Base-by-base conservation (phyloP, 768 basidiomycete genomes). In the Xerocomellus chrysenteron region DNA sequence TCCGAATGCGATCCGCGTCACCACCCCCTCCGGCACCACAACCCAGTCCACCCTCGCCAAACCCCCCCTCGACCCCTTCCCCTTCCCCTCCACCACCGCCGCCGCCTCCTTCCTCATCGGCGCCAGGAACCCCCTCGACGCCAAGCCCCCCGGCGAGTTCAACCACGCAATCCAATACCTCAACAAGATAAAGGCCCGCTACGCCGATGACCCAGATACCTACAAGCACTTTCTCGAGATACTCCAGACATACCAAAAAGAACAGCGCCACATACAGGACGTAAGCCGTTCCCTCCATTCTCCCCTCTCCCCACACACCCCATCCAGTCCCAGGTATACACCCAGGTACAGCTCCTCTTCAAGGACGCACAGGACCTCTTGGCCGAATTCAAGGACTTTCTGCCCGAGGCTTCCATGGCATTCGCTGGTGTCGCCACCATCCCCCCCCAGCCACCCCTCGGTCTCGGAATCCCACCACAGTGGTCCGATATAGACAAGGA, bases 121-220 rank as follows among this genome's bases (percentile, higher is more conserved):
- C 55, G 76, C 77, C 58, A 78, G 76, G 62, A 76, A 78, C 41
- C 70, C 76, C 16, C 74, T 78, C 39, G 83, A 84, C 60, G 74
- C 76, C 59, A 82, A 81, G 52, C 78, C 82, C 13, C 70, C 79
- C 12, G 82, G 79, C 57, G 88, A 98, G 67, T 97, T 94, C 76
- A 88, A 90, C 71, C 88, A 96, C 65, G 97, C 97, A 14, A 98
- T 98, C 60, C 86, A 93, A 65, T 99, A 95, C 71, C 86, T 99
- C 65, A 98, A 97, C 82, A 96, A 95, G 78, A 98, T 99, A 78
- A 98, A 98, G 75, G 86, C 86, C 17, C 86, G 94, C 21, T 98
- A 88, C 72, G 74, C 83, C 12, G 85, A 89, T 61, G 94, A 97
- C 57, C 85, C 89, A n/a, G 92, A 94, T 65, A 94, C 89, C 33